A percentile compares a stretch with the other conserved stretches of the same genome.
phyloP scores from a whole-genome alignment of 805 yeast genomes.

The Pichia paraexigua region DNA sequence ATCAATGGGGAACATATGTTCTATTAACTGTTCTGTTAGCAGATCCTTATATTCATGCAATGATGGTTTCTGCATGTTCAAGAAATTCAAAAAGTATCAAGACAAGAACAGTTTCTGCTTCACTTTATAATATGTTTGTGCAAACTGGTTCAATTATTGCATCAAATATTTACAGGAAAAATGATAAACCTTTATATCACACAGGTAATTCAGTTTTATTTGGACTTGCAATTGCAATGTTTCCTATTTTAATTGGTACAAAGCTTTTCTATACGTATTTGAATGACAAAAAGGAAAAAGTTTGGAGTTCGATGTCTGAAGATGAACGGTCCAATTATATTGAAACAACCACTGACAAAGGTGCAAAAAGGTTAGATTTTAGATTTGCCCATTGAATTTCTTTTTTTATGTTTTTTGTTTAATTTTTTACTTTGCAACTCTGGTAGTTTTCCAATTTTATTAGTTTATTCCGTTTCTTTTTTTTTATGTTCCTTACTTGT shows the following conservation, averaged over 20 bases:
- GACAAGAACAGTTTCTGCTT: conserved; percentile 54
- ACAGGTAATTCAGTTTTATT: conserved; percentile 44
- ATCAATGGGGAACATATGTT: conserved; percentile 23
- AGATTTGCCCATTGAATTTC: conserved; percentile 19
- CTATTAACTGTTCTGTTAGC: conserved; percentile 27
- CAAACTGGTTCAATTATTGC: conserved; percentile 51
- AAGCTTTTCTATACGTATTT: conserved; percentile 34
- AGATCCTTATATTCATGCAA: conserved; percentile 44
- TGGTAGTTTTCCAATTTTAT: not conserved
- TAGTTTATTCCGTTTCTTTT: too few species aligned
- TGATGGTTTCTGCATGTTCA: conserved; percentile 54
- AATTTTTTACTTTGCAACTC: not conserved
- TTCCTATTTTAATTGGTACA: conserved; percentile 23
- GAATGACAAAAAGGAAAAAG: conserved; percentile 35
- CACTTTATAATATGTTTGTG: conserved; percentile 55
- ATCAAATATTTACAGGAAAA: conserved; percentile 47
- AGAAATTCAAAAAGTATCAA: conserved; percentile 54
- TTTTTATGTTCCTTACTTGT: too few species aligned
- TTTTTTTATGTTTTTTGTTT: not conserved
- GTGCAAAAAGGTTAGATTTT: conserved; percentile 50
- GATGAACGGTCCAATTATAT: conserved; percentile 46
- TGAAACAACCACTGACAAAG: conserved; percentile 39
- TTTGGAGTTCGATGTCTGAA: conserved; percentile 43
- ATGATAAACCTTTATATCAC: conserved; percentile 53
- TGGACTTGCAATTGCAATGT: conserved; percentile 26